Evolutionary conservation across 257 asterid genomes (phyloP).

Genomic region (Penstemon newberryi): DNA sequence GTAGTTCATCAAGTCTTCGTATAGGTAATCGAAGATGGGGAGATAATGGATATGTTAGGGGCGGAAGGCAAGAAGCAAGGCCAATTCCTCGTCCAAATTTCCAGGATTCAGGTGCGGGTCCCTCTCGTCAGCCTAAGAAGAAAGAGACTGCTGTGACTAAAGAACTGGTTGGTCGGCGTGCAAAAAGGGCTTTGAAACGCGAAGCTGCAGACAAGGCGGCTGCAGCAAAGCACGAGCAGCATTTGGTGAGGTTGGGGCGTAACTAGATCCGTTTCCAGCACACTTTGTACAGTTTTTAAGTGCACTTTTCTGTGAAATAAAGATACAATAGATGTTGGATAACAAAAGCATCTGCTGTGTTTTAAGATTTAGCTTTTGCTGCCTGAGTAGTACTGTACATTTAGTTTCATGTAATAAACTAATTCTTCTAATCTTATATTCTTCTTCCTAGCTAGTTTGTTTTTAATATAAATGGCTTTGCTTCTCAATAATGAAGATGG

Average conservation of each 20-base stretch:
- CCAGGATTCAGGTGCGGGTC: conserved; percentile 49
- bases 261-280: conserved; percentile 21
- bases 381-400: conserved; percentile 12
- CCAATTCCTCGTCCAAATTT: conserved; percentile 41
- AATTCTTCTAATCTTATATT: conserved; percentile 21
- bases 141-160: conserved; percentile 14
- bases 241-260: conserved; percentile 57
- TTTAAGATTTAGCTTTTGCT: conserved; percentile 9
- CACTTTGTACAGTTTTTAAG: conserved; percentile 8
- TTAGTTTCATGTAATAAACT: conserved; percentile 13
- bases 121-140: conserved; percentile 53
- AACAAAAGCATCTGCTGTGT: conserved; percentile 1
- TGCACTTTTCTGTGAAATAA: conserved; percentile 9
- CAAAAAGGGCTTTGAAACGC: no score
- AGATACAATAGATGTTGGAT: conserved; percentile 10
- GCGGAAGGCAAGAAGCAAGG: conserved; percentile 53
- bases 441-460: neutral
- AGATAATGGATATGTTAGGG: conserved; percentile 49
- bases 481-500: conserved; percentile 35
- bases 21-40: conserved; percentile 56
- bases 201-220: neutral
- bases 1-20: conserved; percentile 37
- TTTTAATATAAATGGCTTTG: neutral
- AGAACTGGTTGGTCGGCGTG: no score
- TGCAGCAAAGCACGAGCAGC: conserved; percentile 32